Conservation (phyloP, 2,329 filamentous ascomycete species). For the Trichoderma aggressivum region DNA sequence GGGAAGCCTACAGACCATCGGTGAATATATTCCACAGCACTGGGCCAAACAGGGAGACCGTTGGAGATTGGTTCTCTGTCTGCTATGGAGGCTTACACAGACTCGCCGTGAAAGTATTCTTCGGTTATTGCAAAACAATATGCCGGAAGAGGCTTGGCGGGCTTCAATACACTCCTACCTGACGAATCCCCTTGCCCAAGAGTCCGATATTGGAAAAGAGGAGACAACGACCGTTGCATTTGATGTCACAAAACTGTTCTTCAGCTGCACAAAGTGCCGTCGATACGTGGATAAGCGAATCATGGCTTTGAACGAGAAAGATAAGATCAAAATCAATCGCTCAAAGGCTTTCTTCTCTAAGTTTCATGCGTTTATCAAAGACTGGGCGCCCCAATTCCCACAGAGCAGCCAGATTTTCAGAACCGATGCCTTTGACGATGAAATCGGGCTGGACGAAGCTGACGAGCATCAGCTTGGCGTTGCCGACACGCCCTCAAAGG, state of each 20-base stretch:
- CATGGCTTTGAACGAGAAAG: conserved; percentile 20
- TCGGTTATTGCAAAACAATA: conserved; percentile 22
- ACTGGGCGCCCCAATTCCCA: conserved; percentile 30
- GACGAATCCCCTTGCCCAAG: not conserved
- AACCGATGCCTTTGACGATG: conserved; percentile 24
- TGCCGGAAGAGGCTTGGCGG: conserved; percentile 23
- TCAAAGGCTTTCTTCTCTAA: conserved; percentile 21
- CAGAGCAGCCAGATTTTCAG: conserved; percentile 34
- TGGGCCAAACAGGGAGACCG: conserved; percentile 30
- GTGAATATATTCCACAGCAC: conserved; percentile 18
- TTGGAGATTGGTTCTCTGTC: conserved; percentile 30
- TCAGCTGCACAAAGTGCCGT: conserved; percentile 30
- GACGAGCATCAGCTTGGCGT: conserved; percentile 10
- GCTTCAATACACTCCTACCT: not conserved
- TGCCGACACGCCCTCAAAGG: conserved; percentile 15
- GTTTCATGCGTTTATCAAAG: conserved; percentile 30
- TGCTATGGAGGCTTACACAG: conserved; percentile 32
- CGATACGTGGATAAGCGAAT: conserved; percentile 25
- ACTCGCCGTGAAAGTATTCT: conserved; percentile 29
- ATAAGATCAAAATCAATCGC: conserved; percentile 21
- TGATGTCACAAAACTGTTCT: conserved; percentile 32
- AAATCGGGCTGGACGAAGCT: conserved; percentile 20
- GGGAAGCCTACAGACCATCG: conserved; percentile 23
- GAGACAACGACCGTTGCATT: conserved; percentile 25
- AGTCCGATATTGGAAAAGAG: conserved; percentile 12